Percentiles rank a stretch among this genome's conserved stretches.
Evolutionary conservation across 83 land plant species (phyloP).

Genomic region (Larix sibirica): DNA sequence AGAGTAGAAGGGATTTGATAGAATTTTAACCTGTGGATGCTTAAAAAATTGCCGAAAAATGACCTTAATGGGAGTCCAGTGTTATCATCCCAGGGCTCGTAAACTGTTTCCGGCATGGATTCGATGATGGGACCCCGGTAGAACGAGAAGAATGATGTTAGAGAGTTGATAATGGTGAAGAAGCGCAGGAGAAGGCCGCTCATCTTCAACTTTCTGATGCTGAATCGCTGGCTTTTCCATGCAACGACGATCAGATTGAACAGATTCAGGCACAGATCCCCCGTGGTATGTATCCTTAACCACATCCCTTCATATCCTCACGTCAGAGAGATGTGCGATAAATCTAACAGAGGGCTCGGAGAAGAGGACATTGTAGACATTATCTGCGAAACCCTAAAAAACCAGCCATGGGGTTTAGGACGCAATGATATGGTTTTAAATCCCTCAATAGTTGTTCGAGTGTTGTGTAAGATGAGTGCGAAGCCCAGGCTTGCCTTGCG

Average conservation of each 20-base stretch:
- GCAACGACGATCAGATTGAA: not conserved
- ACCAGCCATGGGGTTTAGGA: not conserved
- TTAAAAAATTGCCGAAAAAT: no score
- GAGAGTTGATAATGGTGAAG: conserved; percentile 9
- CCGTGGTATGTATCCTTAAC: not conserved
- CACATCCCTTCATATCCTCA: not conserved
- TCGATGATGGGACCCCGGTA: not conserved
- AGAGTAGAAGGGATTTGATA: no score
- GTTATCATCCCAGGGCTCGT: no score
- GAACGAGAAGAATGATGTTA: not conserved
- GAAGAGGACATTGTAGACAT: not conserved
- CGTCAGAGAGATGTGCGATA: not conserved
- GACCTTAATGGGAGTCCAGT: no score
- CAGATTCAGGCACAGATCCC: not conserved
- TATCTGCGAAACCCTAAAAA: conserved; percentile 8
- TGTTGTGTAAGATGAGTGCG: conserved; percentile 19
- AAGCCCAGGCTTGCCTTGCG: conserved; percentile 31
- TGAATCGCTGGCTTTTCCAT: conserved; percentile 7
- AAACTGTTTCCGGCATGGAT: not conserved
- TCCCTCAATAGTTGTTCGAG: conserved; percentile 16
- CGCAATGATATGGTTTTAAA: not conserved
- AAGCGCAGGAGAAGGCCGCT: not conserved
- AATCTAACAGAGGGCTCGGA: not conserved
- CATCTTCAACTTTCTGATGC: conserved; percentile 6
- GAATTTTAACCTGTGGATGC: no score